A percentile compares a stretch with the other conserved stretches of the same genome.
These are phyloP conservation scores for Trichoderma asperelloides DNA, from an alignment of 495 filamentous ascomycete species.

Conservation along the genomic window DNA sequence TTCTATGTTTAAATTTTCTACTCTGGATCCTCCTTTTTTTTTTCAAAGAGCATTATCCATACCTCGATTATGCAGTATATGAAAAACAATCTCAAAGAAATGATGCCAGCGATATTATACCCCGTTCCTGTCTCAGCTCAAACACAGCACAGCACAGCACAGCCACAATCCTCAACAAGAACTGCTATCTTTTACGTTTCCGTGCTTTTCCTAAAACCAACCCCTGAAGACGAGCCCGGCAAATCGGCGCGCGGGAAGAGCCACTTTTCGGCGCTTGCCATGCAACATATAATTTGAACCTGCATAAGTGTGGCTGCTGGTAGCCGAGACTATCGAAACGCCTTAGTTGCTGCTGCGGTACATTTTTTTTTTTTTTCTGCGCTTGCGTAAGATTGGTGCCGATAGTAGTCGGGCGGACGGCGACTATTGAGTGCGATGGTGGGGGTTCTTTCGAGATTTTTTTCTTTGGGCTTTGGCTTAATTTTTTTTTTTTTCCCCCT, in stretches of 20 bases:
- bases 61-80: not conserved
- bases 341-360: too few species aligned
- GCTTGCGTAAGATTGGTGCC: conserved; percentile 2
- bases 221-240: not conserved
- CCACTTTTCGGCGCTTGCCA: not conserved
- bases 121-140: not conserved
- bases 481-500: too few species aligned
- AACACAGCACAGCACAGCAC: too few species aligned
- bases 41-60: not conserved
- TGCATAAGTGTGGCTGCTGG: not conserved
- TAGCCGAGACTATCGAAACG: not conserved
- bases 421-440: not conserved
- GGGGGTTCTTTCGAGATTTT: too few species aligned
- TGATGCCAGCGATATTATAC: not conserved
- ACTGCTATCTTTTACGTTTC: too few species aligned
- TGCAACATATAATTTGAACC: not conserved
- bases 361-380: too few species aligned
- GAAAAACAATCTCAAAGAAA: not conserved
- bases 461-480: not conserved
- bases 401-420: not conserved
- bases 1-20: not conserved
- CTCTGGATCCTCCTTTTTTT: not conserved
- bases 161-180: not conserved
- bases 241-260: not conserved
- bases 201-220: too few species aligned